Evolutionary conservation across 2,329 filamentous ascomycete genomes (phyloP).

Genomic region (Alternaria consortialis): DNA sequence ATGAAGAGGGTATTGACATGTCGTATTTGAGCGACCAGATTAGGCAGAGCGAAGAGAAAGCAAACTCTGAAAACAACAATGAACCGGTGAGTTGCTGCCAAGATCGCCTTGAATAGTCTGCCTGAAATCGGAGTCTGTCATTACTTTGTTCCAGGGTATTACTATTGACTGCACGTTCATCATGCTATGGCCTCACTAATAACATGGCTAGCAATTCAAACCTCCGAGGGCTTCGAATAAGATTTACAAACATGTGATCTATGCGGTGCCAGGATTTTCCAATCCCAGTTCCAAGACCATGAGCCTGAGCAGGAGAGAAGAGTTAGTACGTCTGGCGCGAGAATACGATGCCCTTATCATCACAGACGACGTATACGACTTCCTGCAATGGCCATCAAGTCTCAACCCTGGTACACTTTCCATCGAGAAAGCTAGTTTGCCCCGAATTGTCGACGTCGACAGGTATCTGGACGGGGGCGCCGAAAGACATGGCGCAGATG

Average conservation of each 20-base stretch:
- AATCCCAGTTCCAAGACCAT: conserved; percentile 90
- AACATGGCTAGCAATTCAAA: conserved; percentile 62
- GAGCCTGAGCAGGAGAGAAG: conserved; percentile 71
- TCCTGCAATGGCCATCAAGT: conserved; percentile 77
- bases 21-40: conserved; percentile 64
- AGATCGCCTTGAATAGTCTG: neutral
- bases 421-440: conserved; percentile 61
- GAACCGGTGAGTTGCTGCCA: conserved; percentile 53
- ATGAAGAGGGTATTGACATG: conserved; percentile 79
- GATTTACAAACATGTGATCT: conserved; percentile 86
- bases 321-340: conserved; percentile 78
- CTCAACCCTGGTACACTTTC: conserved; percentile 32
- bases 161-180: too few relatives aligned
- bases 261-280: conserved; percentile 85
- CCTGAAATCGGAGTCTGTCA: neutral
- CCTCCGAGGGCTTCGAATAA: conserved; percentile 70
- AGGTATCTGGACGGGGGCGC: conserved; percentile 68
- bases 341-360: conserved; percentile 83
- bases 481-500: conserved; percentile 57
- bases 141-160: neutral
- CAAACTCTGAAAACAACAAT: conserved; percentile 47
- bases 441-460: conserved; percentile 83
- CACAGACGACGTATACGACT: conserved; percentile 93
- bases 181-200: conserved; percentile 17
- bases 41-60: conserved; percentile 59